These are phyloP conservation scores for Coniosporium apollinis DNA, from an alignment of 495 filamentous ascomycete genomes.

Conservation along the genomic window DNA sequence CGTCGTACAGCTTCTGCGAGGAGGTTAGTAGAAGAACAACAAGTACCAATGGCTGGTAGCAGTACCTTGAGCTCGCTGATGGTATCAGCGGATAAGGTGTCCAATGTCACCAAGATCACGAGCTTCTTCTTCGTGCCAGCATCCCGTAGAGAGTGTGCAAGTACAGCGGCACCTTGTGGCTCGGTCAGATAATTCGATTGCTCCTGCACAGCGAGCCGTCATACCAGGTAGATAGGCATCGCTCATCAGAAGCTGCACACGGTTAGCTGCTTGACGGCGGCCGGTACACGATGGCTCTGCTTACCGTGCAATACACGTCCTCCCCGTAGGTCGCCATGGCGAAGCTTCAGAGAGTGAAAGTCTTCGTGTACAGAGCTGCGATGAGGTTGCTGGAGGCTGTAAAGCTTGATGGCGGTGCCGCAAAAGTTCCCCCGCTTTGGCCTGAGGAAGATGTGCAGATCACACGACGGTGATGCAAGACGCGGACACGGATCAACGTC, in stretches of 20 bases:
- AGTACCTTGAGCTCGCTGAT: constrained; percentile 63
- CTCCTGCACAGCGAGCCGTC: too few relatives aligned
- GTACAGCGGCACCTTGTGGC: constrained; percentile 57
- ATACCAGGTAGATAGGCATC: constrained; percentile 82
- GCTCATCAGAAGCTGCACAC: constrained; percentile 61
- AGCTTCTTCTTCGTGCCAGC: constrained; percentile 74
- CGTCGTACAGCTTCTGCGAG: constrained; percentile 63
- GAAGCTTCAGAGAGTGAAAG: background rate
- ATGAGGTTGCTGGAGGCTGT: background rate
- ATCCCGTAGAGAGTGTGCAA: constrained; percentile 91
- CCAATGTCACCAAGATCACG: constrained; percentile 64
- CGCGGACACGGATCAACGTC: background rate
- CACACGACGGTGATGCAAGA: background rate
- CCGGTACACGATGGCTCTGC: constrained; percentile 2
- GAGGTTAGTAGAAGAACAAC: constrained; percentile 8
- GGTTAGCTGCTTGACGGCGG: constrained; percentile 1
- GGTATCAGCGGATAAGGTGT: constrained; percentile 51
- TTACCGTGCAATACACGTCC: constrained; percentile 44
- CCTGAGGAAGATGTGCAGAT: background rate
- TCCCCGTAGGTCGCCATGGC: constrained; percentile 21
- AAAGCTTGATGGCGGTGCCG: too few relatives aligned
- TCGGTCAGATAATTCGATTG: constrained; percentile 6
- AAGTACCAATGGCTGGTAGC: too few relatives aligned
- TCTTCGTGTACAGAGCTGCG: background rate
- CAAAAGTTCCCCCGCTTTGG: background rate